Evolutionary conservation across 345 rosid species (phyloP), one percentile per base, ranked within the genome.

Genomic region (Gossypium stocksii): DNA sequence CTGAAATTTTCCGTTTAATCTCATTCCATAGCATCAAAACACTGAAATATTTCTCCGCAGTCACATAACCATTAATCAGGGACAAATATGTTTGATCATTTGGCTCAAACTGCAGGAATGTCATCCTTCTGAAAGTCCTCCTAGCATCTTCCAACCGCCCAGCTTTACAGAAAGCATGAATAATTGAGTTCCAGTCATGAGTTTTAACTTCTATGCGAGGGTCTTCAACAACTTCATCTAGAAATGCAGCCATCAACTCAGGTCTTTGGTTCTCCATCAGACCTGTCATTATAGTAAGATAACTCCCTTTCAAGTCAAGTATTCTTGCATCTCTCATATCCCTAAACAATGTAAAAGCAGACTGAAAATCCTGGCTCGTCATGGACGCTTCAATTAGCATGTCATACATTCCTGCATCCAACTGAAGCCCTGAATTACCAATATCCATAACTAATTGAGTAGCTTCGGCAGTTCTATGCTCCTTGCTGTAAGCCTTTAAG

Each of bases 141-240:
- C 87, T 85, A 17, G 91, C 94, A 85, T 95, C 97, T 80, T 92
- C 98, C 77, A 95, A 61, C 65, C 92, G 80, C 53, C 91, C 93
- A 3, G 93, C 91, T 82, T 95, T 95, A 83, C 96, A 93, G 2
- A 93, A 95, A 61, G 98, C 97, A 44, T 95, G 97, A 80, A 95
- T 90, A 52, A 95, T 95, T 46, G 99, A 93, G 77, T 95, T 95
- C 97, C 98, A 95, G 77, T 95, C 99, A 66, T 93, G 99, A 20
- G 96, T 87, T 69, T 92, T 93, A 74, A 91, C 97, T 80, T 90
- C 96, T 11, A 90, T 81, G 45, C 91, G 87, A 74, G 96, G 99
- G 63, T 93, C 99, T 80, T 89, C 99, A 3, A 95, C 90, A 71
- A 90, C 89, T 84, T 93, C 99, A 74, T 95, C 99, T 20, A 91